Conservation (phyloP, 441 rosid genomes). For the Breynia disticha region DNA sequence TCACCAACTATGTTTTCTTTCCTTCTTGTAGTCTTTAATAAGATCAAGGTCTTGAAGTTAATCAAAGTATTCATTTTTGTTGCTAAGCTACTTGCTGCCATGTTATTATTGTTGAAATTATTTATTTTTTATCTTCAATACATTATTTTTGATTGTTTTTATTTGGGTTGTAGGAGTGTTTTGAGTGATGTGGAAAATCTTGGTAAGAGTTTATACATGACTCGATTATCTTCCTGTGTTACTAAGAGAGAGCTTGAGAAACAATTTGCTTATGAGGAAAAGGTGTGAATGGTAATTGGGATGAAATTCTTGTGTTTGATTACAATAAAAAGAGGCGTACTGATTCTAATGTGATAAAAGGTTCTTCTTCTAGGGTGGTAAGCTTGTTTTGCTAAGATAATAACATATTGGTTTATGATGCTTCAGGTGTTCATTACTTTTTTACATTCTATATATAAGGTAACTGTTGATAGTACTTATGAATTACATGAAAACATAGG, state of each 20-base stretch:
- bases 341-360: no score
- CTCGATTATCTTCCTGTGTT: slow-evolving; percentile 68
- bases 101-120: background rate
- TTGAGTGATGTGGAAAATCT: slow-evolving; percentile 70
- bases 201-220: slow-evolving; percentile 85
- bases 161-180: slow-evolving; percentile 37
- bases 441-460: no score
- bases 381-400: no score
- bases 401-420: no score
- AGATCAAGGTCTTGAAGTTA: slow-evolving; percentile 36
- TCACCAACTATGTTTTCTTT: slow-evolving; percentile 51
- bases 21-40: slow-evolving; percentile 44
- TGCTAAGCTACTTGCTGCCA: background rate
- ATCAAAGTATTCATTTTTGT: slow-evolving; percentile 29
- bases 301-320: no score
- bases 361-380: no score
- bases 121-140: background rate
- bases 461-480: no score
- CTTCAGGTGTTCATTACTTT: no score
- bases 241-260: slow-evolving; percentile 69
- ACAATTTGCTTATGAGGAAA: slow-evolving; percentile 69
- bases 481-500: no score
- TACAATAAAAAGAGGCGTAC: no score
- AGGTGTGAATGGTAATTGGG: slow-evolving; percentile 35
- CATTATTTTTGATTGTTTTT: background rate